phyloP scores from a whole-genome alignment of 495 filamentous ascomycete genomes.

The Gamarada debralockiae region DNA sequence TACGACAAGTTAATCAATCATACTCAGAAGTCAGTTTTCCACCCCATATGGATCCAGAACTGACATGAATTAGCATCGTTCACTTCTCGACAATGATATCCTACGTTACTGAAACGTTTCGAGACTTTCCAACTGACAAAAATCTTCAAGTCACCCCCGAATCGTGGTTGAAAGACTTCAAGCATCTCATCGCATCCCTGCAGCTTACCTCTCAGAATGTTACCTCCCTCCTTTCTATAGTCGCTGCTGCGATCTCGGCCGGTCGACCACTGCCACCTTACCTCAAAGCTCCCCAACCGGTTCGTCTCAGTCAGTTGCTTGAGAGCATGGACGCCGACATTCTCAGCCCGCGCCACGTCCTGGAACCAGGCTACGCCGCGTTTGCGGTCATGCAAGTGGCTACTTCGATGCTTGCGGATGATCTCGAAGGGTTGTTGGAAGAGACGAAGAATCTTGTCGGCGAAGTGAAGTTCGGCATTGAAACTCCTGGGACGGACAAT shows the following conservation, averaged over 20 bases:
- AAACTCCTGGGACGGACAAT: background rate
- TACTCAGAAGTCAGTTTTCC: background rate
- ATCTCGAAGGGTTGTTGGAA: background rate
- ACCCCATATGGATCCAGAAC: background rate
- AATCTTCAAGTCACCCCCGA: background rate
- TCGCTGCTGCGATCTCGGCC: background rate
- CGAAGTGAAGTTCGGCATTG: background rate
- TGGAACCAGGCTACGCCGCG: background rate
- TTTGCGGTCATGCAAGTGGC: slow-evolving; percentile 1
- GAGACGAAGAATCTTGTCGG: background rate
- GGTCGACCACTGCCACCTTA: background rate
- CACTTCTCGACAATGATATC: background rate
- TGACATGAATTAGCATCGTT: background rate
- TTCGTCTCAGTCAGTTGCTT: background rate
- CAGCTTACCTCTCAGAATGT: background rate
- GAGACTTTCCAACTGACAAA: background rate
- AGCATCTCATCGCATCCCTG: background rate
- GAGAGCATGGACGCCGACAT: background rate
- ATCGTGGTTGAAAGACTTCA: background rate
- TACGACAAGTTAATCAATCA: background rate
- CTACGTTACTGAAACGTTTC: background rate
- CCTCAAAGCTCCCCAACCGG: background rate
- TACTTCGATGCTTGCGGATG: background rate
- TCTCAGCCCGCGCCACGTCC: background rate
- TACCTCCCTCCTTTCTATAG: background rate